Base-by-base conservation (phyloP, 2,329 filamentous ascomycete genomes). In the Neofusicoccum kwambonambiense region DNA sequence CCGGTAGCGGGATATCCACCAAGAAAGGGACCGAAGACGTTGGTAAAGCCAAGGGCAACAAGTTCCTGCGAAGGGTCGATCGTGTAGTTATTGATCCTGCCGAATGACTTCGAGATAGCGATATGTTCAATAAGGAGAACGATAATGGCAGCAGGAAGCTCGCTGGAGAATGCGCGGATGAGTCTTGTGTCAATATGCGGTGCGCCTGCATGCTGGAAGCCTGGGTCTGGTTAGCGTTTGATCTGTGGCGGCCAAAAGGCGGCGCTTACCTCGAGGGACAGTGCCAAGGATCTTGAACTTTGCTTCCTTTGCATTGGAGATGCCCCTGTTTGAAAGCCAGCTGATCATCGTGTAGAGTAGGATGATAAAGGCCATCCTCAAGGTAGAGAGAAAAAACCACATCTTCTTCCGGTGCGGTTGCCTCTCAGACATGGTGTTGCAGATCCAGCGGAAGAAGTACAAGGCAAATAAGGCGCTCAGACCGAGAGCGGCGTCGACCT, bases 61-160 rank as follows among this genome's bases (percentile, higher is more conserved):
- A 97, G 87, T 76, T 97, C 93, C 76, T 97, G 93, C 0, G 93
- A 97, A 0, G 93, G 92, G 69, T 96, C 88, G 73, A 97, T 96
- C 13, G 87, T 90, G 78, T 97, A 97, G 79, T 96, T 95, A 80
- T 96, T 96, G 69, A 96, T 86, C 65, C 93, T 86, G 11, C 93
- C 93, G 69, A 97, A 97, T 0, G 92, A 96, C 76, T 97, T 97
- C 31, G 93, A 92, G 68, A 97, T 97, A 56, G 93, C 92, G 71
- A 97, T 96, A 75, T 97, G 93, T 78, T 97, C 93, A 67, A 97
- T 95, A 41, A 97, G 84, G 66, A 97, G 84, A 17, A 97, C 92
- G 69, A 97, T 95, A 63, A 96, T 87, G 0, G 90, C 89, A 4
- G 91, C 90, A 0, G 93, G 93, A 2, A 97, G 82, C 68, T 96